Percentiles rank a stretch among this genome's conserved stretches.
These are phyloP conservation scores for Globisporangium cederbergense DNA, from an alignment of 352 stramenopile species.

Conservation along the genomic window DNA sequence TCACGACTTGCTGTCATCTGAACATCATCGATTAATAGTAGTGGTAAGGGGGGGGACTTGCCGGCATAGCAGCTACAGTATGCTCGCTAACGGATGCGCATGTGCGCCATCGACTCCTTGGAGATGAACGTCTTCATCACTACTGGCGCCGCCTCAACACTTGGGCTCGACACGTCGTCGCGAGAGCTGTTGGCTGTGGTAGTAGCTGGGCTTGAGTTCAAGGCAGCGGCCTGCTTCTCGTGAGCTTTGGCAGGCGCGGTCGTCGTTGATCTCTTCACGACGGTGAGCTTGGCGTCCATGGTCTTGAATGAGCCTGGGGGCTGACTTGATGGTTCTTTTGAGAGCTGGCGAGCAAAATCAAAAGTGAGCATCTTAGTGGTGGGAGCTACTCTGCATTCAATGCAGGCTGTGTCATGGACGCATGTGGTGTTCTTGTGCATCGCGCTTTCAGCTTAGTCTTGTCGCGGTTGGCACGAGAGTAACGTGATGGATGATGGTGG, in stretches of 20 bases:
- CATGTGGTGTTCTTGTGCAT: too few species aligned
- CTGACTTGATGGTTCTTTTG: neutral
- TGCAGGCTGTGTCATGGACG: too few species aligned
- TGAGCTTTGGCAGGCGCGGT: neutral
- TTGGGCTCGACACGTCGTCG: neutral
- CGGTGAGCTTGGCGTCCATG: neutral
- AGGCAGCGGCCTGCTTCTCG: neutral
- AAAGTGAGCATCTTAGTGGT: too few species aligned
- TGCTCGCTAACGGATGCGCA: constrained; percentile 1
- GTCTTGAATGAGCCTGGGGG: neutral
- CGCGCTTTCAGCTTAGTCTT: too few species aligned
- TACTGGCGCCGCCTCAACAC: neutral
- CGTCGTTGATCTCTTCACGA: neutral
- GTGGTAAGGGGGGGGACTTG: too few species aligned
- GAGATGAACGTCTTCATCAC: neutral
- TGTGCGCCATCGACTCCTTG: constrained; percentile 4
- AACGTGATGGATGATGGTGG: too few species aligned
- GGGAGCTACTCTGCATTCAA: too few species aligned
- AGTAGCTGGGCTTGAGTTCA: constrained; percentile 21
- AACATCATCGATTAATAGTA: too few species aligned
- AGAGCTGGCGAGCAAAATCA: too few species aligned
- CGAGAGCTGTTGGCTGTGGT: constrained; percentile 15
- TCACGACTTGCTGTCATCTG: too few species aligned
- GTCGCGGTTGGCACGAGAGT: too few species aligned
- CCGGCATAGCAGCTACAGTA: too few species aligned